Conservation (phyloP, 2,329 filamentous ascomycete species). For the Penicillium sp. region DNA sequence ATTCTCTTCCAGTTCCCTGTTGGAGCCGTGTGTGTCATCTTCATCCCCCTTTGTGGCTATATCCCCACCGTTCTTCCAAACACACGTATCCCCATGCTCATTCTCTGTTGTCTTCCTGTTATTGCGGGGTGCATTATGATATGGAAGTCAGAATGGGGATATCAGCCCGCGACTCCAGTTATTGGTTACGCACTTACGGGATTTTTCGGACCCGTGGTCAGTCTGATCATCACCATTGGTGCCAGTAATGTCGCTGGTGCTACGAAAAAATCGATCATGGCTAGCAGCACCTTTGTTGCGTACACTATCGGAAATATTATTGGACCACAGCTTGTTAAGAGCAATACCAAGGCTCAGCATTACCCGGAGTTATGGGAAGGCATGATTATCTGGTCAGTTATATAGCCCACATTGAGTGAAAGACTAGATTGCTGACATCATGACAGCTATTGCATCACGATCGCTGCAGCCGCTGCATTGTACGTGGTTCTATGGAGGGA, state of each 20-base stretch:
- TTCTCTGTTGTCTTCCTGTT: constrained; percentile 71
- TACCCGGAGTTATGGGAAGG: constrained; percentile 75
- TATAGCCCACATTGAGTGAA: too few relatives aligned
- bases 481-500: constrained; percentile 64
- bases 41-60: constrained; percentile 69
- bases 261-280: constrained; percentile 79
- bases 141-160: constrained; percentile 69
- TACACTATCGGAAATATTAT: constrained; percentile 80
- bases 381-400: constrained; percentile 63
- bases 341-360: constrained; percentile 66
- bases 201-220: constrained; percentile 73
- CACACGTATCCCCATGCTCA: constrained; percentile 67
- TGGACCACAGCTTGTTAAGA: constrained; percentile 71
- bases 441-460: constrained; percentile 69
- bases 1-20: constrained; percentile 78
- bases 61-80: constrained; percentile 65
- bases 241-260: constrained; percentile 74
- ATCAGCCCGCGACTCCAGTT: constrained; percentile 68
- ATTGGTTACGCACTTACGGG: constrained; percentile 74
- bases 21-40: constrained; percentile 68
- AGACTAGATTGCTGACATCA: constrained; percentile 8
- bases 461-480: constrained; percentile 59
- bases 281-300: constrained; percentile 73
- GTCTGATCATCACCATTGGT: constrained; percentile 60
- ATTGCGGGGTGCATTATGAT: constrained; percentile 76